Evolutionary conservation across 306 rosid genomes (phyloP).

Genomic region (Vigna radiata): DNA sequence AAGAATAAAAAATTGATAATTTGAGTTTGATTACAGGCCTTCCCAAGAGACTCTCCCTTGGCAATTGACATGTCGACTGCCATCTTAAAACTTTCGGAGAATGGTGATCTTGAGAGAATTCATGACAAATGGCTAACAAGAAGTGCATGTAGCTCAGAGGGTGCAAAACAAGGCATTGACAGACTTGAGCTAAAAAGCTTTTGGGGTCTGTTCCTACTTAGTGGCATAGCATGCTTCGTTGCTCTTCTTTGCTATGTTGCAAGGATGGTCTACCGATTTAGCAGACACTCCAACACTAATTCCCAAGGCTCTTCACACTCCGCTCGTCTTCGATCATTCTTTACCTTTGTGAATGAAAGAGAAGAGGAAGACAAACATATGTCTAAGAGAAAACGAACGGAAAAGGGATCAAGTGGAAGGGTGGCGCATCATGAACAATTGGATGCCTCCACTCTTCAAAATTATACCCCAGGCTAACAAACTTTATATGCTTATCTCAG

Average conservation of each 20-base stretch:
- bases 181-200: slow-evolving; percentile 71
- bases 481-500: no score
- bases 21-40: slow-evolving; percentile 53
- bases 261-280: slow-evolving; percentile 58
- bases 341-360: slow-evolving; percentile 68
- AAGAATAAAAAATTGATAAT: no score
- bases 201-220: slow-evolving; percentile 67
- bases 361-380: slow-evolving; percentile 49
- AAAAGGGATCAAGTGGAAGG: slow-evolving; percentile 46
- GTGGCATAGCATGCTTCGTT: slow-evolving; percentile 67
- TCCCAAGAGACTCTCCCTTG: slow-evolving; percentile 74
- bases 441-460: neutral
- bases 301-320: slow-evolving; percentile 37
- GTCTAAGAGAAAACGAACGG: slow-evolving; percentile 44
- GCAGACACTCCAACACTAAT: slow-evolving; percentile 33
- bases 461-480: neutral
- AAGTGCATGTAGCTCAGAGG: slow-evolving; percentile 73
- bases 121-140: slow-evolving; percentile 80
- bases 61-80: slow-evolving; percentile 83
- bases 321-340: slow-evolving; percentile 57
- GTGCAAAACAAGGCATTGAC: slow-evolving; percentile 61
- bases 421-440: slow-evolving; percentile 35
- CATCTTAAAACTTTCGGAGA: slow-evolving; percentile 66
- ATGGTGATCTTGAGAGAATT: slow-evolving; percentile 74
- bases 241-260: slow-evolving; percentile 62